These are phyloP conservation scores for Phialophora expanda DNA, from an alignment of 2,329 filamentous ascomycete species.

Conservation along the genomic window DNA sequence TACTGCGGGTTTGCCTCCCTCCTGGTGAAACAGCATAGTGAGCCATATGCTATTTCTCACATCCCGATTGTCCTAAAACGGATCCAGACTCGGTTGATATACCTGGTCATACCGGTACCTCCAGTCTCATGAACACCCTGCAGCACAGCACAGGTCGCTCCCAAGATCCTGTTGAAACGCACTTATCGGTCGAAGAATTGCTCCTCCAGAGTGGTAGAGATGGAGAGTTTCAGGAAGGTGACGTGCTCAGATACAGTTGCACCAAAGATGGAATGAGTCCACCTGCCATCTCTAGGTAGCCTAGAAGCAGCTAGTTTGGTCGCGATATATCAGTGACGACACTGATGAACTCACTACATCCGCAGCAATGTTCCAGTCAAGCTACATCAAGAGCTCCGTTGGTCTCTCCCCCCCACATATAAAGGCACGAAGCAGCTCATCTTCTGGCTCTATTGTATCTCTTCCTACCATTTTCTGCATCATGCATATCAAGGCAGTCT, in stretches of 20 bases:
- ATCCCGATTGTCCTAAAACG: background rate
- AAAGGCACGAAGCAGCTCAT: background rate
- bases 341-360: background rate
- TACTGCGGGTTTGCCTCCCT: background rate
- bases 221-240: background rate
- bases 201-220: background rate
- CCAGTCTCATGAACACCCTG: background rate
- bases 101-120: background rate
- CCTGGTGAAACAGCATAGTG: background rate
- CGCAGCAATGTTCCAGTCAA: background rate
- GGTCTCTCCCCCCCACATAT: background rate
- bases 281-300: background rate
- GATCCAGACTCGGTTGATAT: background rate
- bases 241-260: background rate
- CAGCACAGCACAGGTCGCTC: background rate
- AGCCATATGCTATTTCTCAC: background rate
- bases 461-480: background rate
- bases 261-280: background rate
- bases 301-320: background rate
- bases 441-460: background rate
- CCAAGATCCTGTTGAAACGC: background rate
- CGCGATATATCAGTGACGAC: background rate
- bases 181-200: background rate
- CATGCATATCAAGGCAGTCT: background rate
- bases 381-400: background rate